These are phyloP conservation scores for Botrytis sinoallii DNA, from an alignment of 2,329 filamentous ascomycete genomes.

Conservation along the genomic window DNA sequence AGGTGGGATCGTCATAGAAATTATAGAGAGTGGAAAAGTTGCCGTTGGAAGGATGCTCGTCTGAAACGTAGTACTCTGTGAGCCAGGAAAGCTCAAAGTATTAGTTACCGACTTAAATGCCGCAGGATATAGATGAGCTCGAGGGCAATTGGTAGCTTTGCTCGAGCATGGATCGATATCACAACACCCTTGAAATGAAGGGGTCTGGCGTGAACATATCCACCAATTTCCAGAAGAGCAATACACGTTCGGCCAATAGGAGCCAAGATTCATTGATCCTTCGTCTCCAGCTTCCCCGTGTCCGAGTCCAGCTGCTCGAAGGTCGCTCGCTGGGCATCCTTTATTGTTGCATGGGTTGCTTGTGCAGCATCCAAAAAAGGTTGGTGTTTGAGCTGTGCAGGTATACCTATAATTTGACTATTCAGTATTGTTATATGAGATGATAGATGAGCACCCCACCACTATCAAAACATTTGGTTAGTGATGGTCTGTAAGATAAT, in stretches of 20 bases:
- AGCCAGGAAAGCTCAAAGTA: background rate
- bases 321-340: conserved; percentile 22
- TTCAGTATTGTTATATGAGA: background rate
- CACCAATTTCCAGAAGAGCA: conserved; percentile 22
- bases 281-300: background rate
- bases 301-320: conserved; percentile 24
- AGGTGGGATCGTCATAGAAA: background rate
- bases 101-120: background rate
- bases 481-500: background rate
- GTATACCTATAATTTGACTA: conserved; percentile 19
- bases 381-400: conserved; percentile 24
- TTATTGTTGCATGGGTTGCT: conserved; percentile 24
- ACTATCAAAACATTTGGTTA: background rate
- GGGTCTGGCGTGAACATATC: conserved; percentile 20
- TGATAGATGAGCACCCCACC: background rate
- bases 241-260: conserved; percentile 24
- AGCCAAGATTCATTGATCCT: background rate
- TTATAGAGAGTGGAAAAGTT: background rate
- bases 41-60: background rate
- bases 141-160: background rate
- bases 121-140: background rate
- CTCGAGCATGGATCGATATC: conserved; percentile 20
- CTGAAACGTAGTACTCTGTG: background rate
- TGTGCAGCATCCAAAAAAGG: conserved; percentile 26
- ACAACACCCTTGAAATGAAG: conserved; percentile 26